These are phyloP conservation scores for Linnemannia hyalina DNA, from an alignment of 192 early-diverging fungal species.

Conservation along the genomic window DNA sequence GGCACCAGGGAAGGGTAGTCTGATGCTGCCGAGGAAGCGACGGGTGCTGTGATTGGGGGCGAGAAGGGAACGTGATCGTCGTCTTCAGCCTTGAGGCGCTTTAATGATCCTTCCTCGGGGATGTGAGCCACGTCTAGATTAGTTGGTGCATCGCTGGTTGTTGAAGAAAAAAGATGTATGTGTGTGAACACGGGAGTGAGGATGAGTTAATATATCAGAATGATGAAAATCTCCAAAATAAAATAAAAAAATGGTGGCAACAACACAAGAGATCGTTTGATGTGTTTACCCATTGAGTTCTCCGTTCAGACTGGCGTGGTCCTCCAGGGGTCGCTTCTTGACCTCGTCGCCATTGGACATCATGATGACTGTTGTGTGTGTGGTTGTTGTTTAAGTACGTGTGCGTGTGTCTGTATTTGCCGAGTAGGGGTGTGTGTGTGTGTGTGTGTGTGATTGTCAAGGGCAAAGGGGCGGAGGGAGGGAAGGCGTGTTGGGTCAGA, in stretches of 20 bases:
- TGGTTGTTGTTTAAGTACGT: background rate
- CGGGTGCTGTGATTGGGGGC: conserved; percentile 18
- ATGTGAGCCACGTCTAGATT: conserved; percentile 19
- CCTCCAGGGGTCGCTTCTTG: conserved; percentile 53
- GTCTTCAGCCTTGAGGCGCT: conserved; percentile 48
- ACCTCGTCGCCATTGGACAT: conserved; percentile 54
- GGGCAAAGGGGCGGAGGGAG: background rate
- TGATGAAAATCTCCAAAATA: background rate
- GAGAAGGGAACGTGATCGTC: conserved; percentile 48
- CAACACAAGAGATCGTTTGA: background rate
- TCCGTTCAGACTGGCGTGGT: conserved; percentile 17
- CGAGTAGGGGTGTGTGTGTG: too few species aligned
- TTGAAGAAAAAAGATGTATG: background rate
- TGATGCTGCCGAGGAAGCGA: conserved; percentile 28
- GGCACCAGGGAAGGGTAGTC: conserved; percentile 34
- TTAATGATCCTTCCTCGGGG: conserved; percentile 46
- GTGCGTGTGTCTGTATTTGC: background rate
- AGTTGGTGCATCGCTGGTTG: conserved; percentile 9
- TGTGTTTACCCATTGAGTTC: conserved; percentile 29
- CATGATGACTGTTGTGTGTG: conserved; percentile 18
- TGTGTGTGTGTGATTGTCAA: background rate
- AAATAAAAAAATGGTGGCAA: background rate
- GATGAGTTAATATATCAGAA: conserved; percentile 2
- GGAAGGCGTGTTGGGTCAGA: background rate
- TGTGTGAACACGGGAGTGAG: background rate